Evolutionary conservation across 78 protist species (phyloP).

Genomic region (Isochrysis galbana): DNA sequence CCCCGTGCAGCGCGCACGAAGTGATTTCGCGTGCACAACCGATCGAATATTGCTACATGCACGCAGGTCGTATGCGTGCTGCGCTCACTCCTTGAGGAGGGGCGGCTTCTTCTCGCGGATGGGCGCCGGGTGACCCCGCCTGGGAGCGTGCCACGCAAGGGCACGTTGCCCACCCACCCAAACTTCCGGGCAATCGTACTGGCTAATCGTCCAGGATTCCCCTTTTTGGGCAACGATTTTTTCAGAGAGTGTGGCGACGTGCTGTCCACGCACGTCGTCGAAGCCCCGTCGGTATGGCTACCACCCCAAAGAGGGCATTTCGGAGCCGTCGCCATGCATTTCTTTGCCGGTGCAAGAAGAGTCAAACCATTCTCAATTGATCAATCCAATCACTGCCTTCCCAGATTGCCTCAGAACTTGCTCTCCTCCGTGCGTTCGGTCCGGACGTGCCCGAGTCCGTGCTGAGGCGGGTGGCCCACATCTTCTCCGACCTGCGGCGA

Average conservation of each 20-base stretch:
- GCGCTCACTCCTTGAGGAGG: conserved; percentile 9
- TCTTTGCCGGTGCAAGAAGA: too few relatives aligned
- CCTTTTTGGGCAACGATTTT: conserved; percentile 80
- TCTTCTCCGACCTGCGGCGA: conserved; percentile 19
- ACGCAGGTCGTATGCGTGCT: conserved; percentile 53
- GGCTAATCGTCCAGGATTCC: conserved; percentile 84
- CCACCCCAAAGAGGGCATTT: too few relatives aligned
- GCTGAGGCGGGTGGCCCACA: neutral
- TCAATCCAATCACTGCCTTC: too few relatives aligned
- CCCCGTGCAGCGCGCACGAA: too few relatives aligned
- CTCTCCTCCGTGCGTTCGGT: conserved; percentile 39
- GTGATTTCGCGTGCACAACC: too few relatives aligned
- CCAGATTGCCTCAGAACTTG: conserved; percentile 32
- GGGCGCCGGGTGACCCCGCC: neutral
- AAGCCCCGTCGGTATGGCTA: too few relatives aligned
- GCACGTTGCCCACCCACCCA: conserved; percentile 49
- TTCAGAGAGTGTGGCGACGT: conserved; percentile 68
- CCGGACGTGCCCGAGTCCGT: conserved; percentile 43
- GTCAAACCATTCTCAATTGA: too few relatives aligned
- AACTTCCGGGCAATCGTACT: conserved; percentile 72
- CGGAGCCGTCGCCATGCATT: too few relatives aligned
- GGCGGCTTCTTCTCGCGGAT: neutral
- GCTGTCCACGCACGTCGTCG: conserved; percentile 24
- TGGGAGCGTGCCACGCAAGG: conserved; percentile 38
- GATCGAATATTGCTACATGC: too few relatives aligned